Conservation (phyloP, 805 yeast species). For the Kodamaea kaohsiungensis region DNA sequence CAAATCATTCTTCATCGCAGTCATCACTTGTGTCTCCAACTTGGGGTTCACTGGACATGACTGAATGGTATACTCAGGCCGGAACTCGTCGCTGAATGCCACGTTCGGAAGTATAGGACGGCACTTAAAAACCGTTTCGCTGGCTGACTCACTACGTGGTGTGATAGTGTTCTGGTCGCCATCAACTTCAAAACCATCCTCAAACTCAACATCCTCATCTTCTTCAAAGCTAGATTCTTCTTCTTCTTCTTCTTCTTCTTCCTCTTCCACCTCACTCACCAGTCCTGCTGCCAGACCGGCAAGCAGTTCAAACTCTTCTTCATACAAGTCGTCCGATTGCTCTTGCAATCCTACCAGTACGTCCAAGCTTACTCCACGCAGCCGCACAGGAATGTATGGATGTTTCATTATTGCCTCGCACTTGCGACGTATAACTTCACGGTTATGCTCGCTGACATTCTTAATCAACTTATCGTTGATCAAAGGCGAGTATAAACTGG, state of each 20-base stretch:
- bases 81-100: conserved; percentile 49
- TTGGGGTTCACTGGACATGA: conserved; percentile 55
- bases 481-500: conserved; percentile 25
- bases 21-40: conserved; percentile 48
- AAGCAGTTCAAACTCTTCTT: conserved; percentile 1
- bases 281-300: background rate
- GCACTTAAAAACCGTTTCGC: conserved; percentile 13
- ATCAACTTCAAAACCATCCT: background rate
- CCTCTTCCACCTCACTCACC: background rate
- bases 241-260: background rate
- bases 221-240: background rate
- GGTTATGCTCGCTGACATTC: conserved; percentile 23
- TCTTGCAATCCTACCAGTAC: background rate
- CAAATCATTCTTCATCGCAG: conserved; percentile 56
- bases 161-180: conserved; percentile 15
- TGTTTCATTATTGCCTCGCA: conserved; percentile 26
- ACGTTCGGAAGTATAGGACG: conserved; percentile 33
- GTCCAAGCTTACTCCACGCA: background rate
- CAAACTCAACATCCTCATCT: background rate
- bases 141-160: background rate
- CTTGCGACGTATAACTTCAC: conserved; percentile 19
- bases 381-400: background rate
- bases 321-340: conserved; percentile 1
- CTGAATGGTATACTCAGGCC: conserved; percentile 55
- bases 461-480: conserved; percentile 16